Base-by-base conservation (phyloP, 2,329 filamentous ascomycete species). In the Ceratocystis destructans region DNA sequence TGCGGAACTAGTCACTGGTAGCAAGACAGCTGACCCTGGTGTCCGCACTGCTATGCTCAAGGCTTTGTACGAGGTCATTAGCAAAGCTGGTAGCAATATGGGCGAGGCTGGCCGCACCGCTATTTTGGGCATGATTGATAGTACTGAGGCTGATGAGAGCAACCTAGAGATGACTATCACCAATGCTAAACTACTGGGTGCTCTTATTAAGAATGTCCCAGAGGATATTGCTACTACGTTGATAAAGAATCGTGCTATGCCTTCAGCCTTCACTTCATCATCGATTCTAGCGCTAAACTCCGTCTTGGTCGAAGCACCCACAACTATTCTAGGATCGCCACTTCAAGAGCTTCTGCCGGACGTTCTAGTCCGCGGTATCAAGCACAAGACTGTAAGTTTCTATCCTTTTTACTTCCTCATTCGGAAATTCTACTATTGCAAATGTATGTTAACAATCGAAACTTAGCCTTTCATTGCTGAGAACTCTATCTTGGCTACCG, bases 31-130 rank as follows among this genome's bases (percentile, higher is more conserved):
- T 25, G 93, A 97, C 73, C 73, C 85, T 5, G 93, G 93, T 59
- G 94, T 99, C 70, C 89, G 85, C 76, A 94, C 88, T 70, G 94
- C 94, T 33, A 99, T 99, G 94, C 82, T 99, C 72, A 96, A 95
- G 79, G 94, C 94, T 2, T 78, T 99, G 59, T 96, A 95, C 73
- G 93, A 97, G 73, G 94, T 99, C 37, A 87, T 99, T 68, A 93
- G 90, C 79, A 96, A 96, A 76, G 93, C 92, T 20, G 94, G 94
- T 65, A 82, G 82, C 67, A 96, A 93, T 76, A 99, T 99, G 94
- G 92, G 89, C 71, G 94, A 97, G 72, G 79, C 86, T 25, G 96
- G 93, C 61, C 86, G 92, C 66, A 83, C 86, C 68, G 86, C 92
- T n/a, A 90, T 99, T 31, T 79, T 99, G 62, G 83, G 84, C 55